Conservation (phyloP, 176 grass and related monocot species). For the Phragmites australis region DNA sequence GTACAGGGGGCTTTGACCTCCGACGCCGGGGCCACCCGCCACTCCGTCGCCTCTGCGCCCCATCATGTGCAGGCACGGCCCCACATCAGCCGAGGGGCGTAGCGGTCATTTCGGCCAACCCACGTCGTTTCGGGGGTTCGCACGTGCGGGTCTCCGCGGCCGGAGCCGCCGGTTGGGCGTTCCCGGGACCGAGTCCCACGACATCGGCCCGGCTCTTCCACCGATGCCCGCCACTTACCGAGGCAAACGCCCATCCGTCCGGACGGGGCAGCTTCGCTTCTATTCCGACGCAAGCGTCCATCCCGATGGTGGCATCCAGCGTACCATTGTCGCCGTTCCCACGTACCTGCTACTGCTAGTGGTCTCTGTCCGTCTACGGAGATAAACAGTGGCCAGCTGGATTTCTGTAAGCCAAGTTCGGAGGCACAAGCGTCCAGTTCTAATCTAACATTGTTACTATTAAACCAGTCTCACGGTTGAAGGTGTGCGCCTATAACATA, state of each 20-base stretch:
- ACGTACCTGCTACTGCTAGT: neutral
- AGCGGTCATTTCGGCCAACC: neutral
- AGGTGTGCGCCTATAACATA: too few relatives aligned
- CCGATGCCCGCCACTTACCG: conserved; percentile 12
- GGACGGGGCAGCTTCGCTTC: conserved; percentile 33
- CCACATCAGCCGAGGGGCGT: neutral
- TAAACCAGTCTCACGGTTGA: too few relatives aligned
- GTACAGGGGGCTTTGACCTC: conserved; percentile 31
- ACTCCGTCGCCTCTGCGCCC: neutral
- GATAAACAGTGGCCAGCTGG: too few relatives aligned
- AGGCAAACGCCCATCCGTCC: neutral
- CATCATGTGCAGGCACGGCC: neutral
- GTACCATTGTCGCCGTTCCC: conserved; percentile 1
- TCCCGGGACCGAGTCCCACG: conserved; percentile 34
- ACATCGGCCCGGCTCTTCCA: conserved; percentile 39
- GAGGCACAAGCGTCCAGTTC: neutral
- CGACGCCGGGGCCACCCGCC: neutral
- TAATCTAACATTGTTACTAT: too few relatives aligned
- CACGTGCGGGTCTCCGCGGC: conserved; percentile 29
- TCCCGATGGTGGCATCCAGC: neutral
- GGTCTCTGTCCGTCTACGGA: too few relatives aligned
- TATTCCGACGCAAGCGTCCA: neutral
- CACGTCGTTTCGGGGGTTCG: neutral
- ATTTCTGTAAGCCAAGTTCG: neutral
- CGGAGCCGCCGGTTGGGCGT: conserved; percentile 30